Conservation (phyloP, 1,284 basidiomycete genomes). For the Trichosporon sp. region DNA sequence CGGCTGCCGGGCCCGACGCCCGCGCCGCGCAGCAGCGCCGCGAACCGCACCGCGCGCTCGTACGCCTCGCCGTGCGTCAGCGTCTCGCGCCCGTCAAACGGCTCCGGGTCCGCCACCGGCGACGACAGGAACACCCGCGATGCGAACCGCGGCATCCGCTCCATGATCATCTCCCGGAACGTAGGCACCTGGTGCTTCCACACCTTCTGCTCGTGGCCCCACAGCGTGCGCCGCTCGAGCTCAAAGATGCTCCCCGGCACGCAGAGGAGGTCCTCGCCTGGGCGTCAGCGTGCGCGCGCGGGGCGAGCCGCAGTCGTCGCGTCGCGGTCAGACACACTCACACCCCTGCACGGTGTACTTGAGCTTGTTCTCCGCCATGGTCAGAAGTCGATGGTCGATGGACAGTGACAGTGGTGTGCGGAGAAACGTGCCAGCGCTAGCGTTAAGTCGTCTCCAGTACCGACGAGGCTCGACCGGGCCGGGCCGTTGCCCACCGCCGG, state of each 20-base stretch:
- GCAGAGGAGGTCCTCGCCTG: slow-evolving; percentile 8
- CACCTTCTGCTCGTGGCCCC: background rate
- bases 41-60: slow-evolving; percentile 24
- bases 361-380: background rate
- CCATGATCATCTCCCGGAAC: background rate
- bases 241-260: slow-evolving; percentile 3
- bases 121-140: slow-evolving; percentile 31
- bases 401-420: background rate
- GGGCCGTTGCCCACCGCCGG: background rate
- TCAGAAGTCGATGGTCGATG: background rate
- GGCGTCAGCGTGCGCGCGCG: background rate
- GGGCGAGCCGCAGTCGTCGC: background rate
- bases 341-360: background rate
- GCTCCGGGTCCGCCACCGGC: slow-evolving; percentile 18
- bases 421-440: background rate
- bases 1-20: slow-evolving; percentile 30
- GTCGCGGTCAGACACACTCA: no score
- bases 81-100: slow-evolving; percentile 10
- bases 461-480: background rate
- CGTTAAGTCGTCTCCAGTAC: background rate
- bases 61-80: slow-evolving; percentile 32
- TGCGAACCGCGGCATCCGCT: background rate
- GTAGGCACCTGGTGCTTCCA: slow-evolving; percentile 4
- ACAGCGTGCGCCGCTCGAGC: background rate
- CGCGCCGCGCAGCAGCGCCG: slow-evolving; percentile 31